Evolutionary conservation across 108 stramenopile genomes (phyloP).

Genomic region (Chaetoceros tenuissimus): DNA sequence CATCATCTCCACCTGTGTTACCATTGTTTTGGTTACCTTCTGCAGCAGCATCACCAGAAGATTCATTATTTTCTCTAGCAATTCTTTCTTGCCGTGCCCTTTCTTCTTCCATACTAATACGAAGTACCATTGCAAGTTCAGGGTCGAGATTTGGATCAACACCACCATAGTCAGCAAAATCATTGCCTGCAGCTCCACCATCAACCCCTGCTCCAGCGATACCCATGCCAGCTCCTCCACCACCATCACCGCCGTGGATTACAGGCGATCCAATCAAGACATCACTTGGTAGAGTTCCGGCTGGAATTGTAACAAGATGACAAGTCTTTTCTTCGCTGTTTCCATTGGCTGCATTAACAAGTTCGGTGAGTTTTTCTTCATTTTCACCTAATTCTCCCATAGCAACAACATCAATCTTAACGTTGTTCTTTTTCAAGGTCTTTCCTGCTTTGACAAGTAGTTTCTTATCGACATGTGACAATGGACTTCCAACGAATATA

Average conservation of each 20-base stretch:
- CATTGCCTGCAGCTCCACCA: slow-evolving; percentile 53
- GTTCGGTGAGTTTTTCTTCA: slow-evolving; percentile 77
- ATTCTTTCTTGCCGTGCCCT: slow-evolving; percentile 66
- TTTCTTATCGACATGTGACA: slow-evolving; percentile 31
- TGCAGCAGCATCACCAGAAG: neutral
- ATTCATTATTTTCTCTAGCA: slow-evolving; percentile 13
- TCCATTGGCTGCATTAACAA: slow-evolving; percentile 93
- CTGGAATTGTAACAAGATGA: slow-evolving; percentile 93
- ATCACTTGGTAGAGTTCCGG: slow-evolving; percentile 90
- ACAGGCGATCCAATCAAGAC: slow-evolving; percentile 84
- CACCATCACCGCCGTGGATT: slow-evolving; percentile 60
- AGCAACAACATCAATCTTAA: slow-evolving; percentile 91
- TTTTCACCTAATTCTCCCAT: slow-evolving; percentile 90
- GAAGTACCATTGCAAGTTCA: slow-evolving; percentile 96
- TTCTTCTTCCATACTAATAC: slow-evolving; percentile 97
- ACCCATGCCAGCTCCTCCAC: slow-evolving; percentile 21
- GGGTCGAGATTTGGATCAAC: slow-evolving; percentile 98
- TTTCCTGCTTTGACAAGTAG: slow-evolving; percentile 74
- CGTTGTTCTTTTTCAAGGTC: slow-evolving; percentile 92
- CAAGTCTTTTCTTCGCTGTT: slow-evolving; percentile 69
- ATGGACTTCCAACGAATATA: slow-evolving; percentile 86
- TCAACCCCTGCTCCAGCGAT: slow-evolving; percentile 33
- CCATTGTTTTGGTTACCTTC: neutral
- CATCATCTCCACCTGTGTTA: slow-evolving; percentile 26
- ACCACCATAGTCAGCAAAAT: slow-evolving; percentile 86